Base-by-base conservation (phyloP, 331 rosid species). In the Acacia concinna region DNA sequence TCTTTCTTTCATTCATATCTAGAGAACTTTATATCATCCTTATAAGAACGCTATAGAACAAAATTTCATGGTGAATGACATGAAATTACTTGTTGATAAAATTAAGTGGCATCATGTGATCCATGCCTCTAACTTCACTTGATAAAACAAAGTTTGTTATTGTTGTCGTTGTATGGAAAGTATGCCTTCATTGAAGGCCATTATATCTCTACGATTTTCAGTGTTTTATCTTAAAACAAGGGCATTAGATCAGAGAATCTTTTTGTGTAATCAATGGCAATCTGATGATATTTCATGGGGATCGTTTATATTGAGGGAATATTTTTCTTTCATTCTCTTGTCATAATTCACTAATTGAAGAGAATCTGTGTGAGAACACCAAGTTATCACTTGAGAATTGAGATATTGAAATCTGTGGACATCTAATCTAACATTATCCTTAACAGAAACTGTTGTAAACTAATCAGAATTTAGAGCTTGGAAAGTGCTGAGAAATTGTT, bases 1-100 rank as follows among this genome's bases (percentile, higher is more conserved):
- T 34, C 77, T 20, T 66, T 60, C 1, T 35, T 69, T 67, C 30
- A 30, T 59, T 75, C 84, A 46, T 34, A 59, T 14, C 68, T 46
- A 6, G 18, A 60, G 13, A 62, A 70, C 30, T 47, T 75, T 12
- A 38, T 11, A 41, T 37, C 31, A 27, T 47, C 27, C 62, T 6
- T 28, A 46, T 47, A 25, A 57, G 64, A 56, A 27, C 7, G 32
- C 4, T 21, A 52, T 20, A 21, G 13, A 52, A 8, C 4, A 8
- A 8, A 21, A n/a, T 20, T 52, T 21, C 0, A 8, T 52, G 60
- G 27, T n/a, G 28, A 52, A 52, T 52, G 60, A 7, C 0, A 18
- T 20, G 25, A 21, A 23, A 54, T 21, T 54, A 54, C 14, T 9
- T 21, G 6, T 21, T 23, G 15, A 10, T 9, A 54, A 54, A 54